These are phyloP conservation scores for Termitomyces sp. DNA, from an alignment of 768 basidiomycete genomes.

Conservation along the genomic window DNA sequence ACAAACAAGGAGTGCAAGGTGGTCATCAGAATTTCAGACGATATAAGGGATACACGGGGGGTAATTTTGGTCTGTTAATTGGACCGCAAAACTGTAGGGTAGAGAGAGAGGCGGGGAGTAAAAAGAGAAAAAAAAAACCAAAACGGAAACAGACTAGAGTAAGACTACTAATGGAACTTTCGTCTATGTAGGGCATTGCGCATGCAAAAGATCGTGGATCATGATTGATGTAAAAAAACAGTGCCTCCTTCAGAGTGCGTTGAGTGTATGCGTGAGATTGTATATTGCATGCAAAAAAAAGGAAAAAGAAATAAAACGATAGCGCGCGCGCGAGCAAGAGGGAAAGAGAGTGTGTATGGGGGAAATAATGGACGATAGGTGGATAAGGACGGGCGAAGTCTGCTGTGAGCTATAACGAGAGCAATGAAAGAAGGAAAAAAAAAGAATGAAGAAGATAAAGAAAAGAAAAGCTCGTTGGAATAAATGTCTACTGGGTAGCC, in stretches of 20 bases:
- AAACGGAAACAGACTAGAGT: conserved; percentile 10
- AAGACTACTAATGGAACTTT: conserved; percentile 19
- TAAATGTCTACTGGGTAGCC: conserved; percentile 61
- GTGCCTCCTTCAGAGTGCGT: conserved; percentile 74
- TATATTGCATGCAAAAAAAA: conserved; percentile 49
- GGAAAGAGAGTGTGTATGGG: background rate
- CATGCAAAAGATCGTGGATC: conserved; percentile 38
- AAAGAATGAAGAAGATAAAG: conserved; percentile 19
- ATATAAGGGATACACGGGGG: conserved; percentile 15
- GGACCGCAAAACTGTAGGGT: conserved; percentile 5
- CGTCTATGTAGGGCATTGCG: conserved; percentile 51
- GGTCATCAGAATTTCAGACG: conserved; percentile 15
- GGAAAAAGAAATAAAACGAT: conserved; percentile 3
- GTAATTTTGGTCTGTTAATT: background rate
- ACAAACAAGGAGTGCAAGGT: background rate
- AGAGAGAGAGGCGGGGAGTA: background rate
- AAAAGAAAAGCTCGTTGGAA: conserved; percentile 11
- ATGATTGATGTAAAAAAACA: conserved; percentile 37
- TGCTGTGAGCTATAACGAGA: background rate
- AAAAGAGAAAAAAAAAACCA: conserved; percentile 1
- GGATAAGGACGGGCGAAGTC: conserved; percentile 8
- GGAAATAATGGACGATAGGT: background rate
- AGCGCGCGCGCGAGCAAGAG: background rate
- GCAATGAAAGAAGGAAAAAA: conserved; percentile 6
- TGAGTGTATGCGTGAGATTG: conserved; percentile 22